These are phyloP conservation scores for Phytophthora meadii DNA, from an alignment of 352 stramenopile species.

Conservation along the genomic window DNA sequence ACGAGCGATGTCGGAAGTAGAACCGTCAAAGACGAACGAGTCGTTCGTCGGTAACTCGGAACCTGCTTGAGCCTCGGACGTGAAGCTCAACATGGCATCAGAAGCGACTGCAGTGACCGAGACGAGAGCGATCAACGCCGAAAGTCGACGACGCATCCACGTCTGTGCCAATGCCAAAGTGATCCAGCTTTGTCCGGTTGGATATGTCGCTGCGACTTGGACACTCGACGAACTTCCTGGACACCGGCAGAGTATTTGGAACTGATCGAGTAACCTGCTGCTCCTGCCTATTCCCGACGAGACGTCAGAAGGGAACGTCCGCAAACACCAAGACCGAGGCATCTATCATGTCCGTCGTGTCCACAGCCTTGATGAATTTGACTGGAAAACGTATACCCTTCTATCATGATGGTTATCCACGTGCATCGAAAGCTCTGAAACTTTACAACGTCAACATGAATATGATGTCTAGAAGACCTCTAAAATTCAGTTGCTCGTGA, in stretches of 20 bases:
- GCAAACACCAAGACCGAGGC: constrained; percentile 13
- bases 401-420: constrained; percentile 4
- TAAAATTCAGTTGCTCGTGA: constrained; percentile 15
- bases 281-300: not conserved
- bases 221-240: constrained; percentile 5
- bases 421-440: constrained; percentile 9
- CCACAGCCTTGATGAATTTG: not conserved
- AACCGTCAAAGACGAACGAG: constrained; percentile 43
- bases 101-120: constrained; percentile 13
- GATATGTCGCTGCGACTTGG: constrained; percentile 1
- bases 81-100: constrained; percentile 26
- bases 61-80: constrained; percentile 15
- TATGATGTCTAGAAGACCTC: constrained; percentile 3
- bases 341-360: constrained; percentile 5
- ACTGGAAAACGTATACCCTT: constrained; percentile 22
- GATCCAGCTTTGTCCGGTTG: constrained; percentile 11
- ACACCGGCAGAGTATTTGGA: constrained; percentile 31
- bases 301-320: not conserved
- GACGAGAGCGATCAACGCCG: constrained; percentile 7
- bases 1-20: constrained; percentile 41
- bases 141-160: constrained; percentile 22
- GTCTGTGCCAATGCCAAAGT: constrained; percentile 31
- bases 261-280: constrained; percentile 21
- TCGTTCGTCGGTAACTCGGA: constrained; percentile 23
- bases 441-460: constrained; percentile 8